Conservation (phyloP, 2,329 filamentous ascomycete species). For the Cylindrodendrum hubeiense region DNA sequence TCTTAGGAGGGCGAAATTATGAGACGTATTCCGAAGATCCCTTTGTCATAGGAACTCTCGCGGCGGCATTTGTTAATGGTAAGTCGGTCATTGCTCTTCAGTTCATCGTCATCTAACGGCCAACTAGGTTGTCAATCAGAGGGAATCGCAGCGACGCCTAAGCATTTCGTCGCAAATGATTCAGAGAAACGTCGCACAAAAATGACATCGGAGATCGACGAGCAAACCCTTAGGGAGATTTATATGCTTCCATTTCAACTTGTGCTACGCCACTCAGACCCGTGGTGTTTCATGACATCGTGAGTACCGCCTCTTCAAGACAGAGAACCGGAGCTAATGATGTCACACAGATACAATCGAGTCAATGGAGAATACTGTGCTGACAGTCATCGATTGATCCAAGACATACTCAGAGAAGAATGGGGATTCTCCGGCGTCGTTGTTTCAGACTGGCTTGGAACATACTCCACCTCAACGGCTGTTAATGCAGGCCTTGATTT, state of each 20-base stretch:
- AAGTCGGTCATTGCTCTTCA: not conserved
- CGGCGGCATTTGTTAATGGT: conserved; percentile 54
- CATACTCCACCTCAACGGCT: conserved; percentile 42
- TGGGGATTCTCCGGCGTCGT: conserved; percentile 49
- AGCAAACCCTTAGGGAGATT: conserved; percentile 46
- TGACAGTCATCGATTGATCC: conserved; percentile 9
- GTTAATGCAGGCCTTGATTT: conserved; percentile 42
- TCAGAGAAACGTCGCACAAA: conserved; percentile 38
- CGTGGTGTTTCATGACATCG: conserved; percentile 56
- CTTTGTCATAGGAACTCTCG: conserved; percentile 54
- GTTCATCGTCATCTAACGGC: not conserved
- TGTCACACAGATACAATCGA: no score
- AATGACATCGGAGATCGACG: conserved; percentile 28
- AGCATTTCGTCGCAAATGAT: conserved; percentile 59
- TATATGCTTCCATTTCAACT: conserved; percentile 58
- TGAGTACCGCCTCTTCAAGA: no score
- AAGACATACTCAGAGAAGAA: not conserved
- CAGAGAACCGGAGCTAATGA: no score
- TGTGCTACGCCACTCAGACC: conserved; percentile 62
- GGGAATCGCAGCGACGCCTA: conserved; percentile 54
- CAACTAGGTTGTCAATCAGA: conserved; percentile 49
- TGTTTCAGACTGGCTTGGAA: conserved; percentile 50
- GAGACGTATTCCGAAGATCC: conserved; percentile 60
- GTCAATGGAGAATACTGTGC: conserved; percentile 37
- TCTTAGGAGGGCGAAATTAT: conserved; percentile 55